Conservation (phyloP, 2,329 filamentous ascomycete genomes). For the Pseudodiploospora longispora region DNA sequence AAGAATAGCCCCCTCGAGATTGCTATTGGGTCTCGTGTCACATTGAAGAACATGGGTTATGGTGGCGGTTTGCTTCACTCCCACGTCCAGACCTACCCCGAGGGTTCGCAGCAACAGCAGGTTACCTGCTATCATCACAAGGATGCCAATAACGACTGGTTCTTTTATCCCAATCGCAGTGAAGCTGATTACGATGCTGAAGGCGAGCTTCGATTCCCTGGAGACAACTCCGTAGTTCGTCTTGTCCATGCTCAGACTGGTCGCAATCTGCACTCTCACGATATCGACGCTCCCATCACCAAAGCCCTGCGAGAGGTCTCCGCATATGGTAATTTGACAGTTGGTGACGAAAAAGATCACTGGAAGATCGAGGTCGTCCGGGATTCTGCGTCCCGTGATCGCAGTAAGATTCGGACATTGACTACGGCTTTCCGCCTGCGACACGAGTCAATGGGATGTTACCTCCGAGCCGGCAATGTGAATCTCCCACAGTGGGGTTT, state of each 20-base stretch:
- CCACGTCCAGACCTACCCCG: slow-evolving; percentile 91
- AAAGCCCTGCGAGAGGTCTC: slow-evolving; percentile 92
- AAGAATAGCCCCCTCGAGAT: slow-evolving; percentile 91
- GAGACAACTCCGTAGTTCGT: slow-evolving; percentile 70
- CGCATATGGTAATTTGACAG: slow-evolving; percentile 87
- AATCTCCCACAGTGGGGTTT: slow-evolving; percentile 99
- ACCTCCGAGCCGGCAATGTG: slow-evolving; percentile 87
- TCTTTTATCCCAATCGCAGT: slow-evolving; percentile 87
- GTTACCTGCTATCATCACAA: slow-evolving; percentile 99
- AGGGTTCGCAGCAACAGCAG: slow-evolving; percentile 90
- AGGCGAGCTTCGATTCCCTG: slow-evolving; percentile 62
- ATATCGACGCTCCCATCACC: slow-evolving; percentile 78
- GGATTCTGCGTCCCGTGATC: slow-evolving; percentile 80
- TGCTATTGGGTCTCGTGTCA: slow-evolving; percentile 79
- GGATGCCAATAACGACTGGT: slow-evolving; percentile 99
- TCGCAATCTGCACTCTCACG: slow-evolving; percentile 92
- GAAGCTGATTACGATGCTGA: slow-evolving; percentile 66
- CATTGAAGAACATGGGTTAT: slow-evolving; percentile 99
- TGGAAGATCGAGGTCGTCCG: slow-evolving; percentile 89
- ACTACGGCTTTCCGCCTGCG: slow-evolving; percentile 88
- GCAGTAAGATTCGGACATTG: slow-evolving; percentile 77
- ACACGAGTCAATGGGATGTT: slow-evolving; percentile 78
- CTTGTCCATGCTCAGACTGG: slow-evolving; percentile 92
- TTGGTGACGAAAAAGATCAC: slow-evolving; percentile 96
- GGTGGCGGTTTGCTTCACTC: slow-evolving; percentile 93